Evolutionary conservation across 352 stramenopile species (phyloP).

Genomic region (Globisporangium spiculum): DNA sequence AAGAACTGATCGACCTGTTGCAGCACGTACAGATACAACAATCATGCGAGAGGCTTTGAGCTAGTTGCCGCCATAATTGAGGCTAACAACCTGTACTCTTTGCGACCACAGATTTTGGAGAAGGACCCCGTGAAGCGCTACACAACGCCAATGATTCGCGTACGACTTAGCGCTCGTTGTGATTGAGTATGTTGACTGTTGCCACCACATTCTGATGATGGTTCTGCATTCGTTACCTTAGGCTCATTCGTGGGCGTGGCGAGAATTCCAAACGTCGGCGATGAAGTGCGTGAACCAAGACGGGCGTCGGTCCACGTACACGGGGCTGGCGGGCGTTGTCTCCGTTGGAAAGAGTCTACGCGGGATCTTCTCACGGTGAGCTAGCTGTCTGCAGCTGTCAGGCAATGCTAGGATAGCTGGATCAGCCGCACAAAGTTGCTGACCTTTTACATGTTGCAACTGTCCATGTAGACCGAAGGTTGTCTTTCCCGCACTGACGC

Average conservation of each 20-base stretch:
- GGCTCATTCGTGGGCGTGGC: conserved; percentile 70
- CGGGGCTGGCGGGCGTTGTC: conserved; percentile 38
- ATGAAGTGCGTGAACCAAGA: conserved; percentile 71
- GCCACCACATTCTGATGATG: background rate
- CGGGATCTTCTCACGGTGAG: conserved; percentile 47
- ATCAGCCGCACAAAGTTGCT: background rate
- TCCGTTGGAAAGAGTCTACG: conserved; percentile 62
- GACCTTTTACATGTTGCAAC: background rate
- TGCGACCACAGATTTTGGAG: conserved; percentile 55
- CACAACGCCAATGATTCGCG: conserved; percentile 67
- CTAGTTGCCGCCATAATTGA: background rate
- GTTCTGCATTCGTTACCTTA: conserved; percentile 7
- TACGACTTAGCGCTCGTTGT: conserved; percentile 21
- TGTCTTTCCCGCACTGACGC: conserved; percentile 17
- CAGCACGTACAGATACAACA: conserved; percentile 36
- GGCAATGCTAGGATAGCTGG: background rate
- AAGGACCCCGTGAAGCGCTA: conserved; percentile 62
- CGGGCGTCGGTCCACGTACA: conserved; percentile 37
- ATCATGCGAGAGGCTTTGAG: background rate
- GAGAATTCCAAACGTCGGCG: conserved; percentile 64
- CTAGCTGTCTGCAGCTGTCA: background rate
- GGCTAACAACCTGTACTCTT: background rate
- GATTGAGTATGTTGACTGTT: background rate
- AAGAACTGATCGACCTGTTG: conserved; percentile 59
- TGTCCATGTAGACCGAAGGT: conserved; percentile 14